Conservation (phyloP, 192 early-diverging fungal genomes). For the Lobosporangium transversale region DNA sequence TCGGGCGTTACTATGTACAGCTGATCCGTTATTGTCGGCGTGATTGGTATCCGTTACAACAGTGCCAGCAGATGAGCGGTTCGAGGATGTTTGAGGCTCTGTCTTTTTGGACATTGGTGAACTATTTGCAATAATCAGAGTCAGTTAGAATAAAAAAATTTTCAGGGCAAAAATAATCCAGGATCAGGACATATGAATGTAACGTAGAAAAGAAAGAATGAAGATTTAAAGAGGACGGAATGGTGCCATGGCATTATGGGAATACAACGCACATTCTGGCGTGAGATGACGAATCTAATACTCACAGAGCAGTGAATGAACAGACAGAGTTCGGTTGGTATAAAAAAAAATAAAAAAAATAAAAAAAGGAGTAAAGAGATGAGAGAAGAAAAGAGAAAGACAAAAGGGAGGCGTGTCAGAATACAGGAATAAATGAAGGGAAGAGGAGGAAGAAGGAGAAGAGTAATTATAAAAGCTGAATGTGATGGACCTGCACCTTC, state of each 20-base stretch:
- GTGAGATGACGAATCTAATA: slow-evolving; percentile 30
- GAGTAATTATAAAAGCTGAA: not conserved
- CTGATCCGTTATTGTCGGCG: too few relatives aligned
- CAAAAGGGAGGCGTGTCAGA: not conserved
- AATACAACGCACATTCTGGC: not conserved
- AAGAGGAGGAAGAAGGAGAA: not conserved
- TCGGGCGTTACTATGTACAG: too few relatives aligned
- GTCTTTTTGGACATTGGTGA: slow-evolving; percentile 47
- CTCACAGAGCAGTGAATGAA: not conserved
- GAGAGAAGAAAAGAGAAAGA: not conserved
- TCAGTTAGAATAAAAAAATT: not conserved
- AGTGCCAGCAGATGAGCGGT: slow-evolving; percentile 6
- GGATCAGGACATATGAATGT: not conserved
- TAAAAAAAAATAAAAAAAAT: not conserved
- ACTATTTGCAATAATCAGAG: not conserved
- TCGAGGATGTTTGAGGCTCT: slow-evolving; percentile 23
- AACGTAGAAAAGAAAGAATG: not conserved
- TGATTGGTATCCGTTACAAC: slow-evolving; percentile 3
- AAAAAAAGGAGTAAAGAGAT: not conserved
- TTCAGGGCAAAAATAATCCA: not conserved
- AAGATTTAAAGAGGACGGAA: not conserved
- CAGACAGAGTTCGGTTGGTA: not conserved
- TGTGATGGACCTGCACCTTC: not conserved
- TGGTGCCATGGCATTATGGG: not conserved
- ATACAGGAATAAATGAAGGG: not conserved